phyloP scores from a whole-genome alignment of 192 early-diverging fungal species.

The Entomortierella parvispora region DNA sequence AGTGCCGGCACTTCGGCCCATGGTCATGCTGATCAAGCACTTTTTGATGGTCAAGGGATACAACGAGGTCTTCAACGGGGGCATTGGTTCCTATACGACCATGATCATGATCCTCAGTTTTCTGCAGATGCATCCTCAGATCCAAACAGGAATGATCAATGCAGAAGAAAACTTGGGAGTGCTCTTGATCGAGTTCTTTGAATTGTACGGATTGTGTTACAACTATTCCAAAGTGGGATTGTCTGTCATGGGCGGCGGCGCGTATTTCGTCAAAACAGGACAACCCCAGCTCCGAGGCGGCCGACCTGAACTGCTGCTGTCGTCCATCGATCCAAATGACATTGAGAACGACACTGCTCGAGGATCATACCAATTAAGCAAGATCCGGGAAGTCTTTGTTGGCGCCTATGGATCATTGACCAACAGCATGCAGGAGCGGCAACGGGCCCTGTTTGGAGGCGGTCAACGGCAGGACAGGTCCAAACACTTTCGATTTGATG shows the following conservation, averaged over 20 bases:
- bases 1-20: conserved; percentile 68
- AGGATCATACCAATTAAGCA: conserved; percentile 14
- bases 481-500: conserved; percentile 27
- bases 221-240: conserved; percentile 78
- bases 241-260: conserved; percentile 60
- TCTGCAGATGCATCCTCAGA: conserved; percentile 85
- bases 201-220: conserved; percentile 88
- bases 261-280: conserved; percentile 57
- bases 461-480: not conserved
- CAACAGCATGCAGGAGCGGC: conserved; percentile 1
- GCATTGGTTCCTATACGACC: conserved; percentile 87
- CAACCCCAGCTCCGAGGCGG: no score
- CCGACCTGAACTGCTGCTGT: conserved; percentile 12
- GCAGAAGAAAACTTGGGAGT: conserved; percentile 84
- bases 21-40: conserved; percentile 88
- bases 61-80: conserved; percentile 93
- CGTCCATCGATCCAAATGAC: conserved; percentile 34
- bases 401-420: conserved; percentile 25
- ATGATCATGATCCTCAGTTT: conserved; percentile 83
- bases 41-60: conserved; percentile 77
- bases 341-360: conserved; percentile 31
- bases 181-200: conserved; percentile 92
- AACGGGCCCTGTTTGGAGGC: conserved; percentile 18
- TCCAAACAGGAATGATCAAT: conserved; percentile 72
- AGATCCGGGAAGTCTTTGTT: conserved; percentile 34